A percentile compares a stretch with the other conserved stretches of the same genome.
These are phyloP conservation scores for Clavulina sp. DNA, from an alignment of 768 basidiomycete genomes.

Conservation along the genomic window DNA sequence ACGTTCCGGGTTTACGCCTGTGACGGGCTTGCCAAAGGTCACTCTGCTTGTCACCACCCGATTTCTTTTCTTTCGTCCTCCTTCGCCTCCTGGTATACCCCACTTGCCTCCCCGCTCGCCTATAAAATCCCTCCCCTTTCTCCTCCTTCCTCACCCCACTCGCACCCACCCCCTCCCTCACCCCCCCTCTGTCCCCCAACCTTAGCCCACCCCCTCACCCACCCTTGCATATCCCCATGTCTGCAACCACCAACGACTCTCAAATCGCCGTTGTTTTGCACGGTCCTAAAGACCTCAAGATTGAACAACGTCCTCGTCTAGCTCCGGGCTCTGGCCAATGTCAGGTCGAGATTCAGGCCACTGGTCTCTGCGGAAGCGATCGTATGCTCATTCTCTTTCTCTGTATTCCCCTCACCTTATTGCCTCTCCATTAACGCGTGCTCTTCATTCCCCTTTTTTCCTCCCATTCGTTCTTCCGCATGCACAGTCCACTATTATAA, in stretches of 20 bases:
- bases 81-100: no score
- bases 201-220: constrained; percentile 1
- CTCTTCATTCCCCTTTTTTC: not conserved
- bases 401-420: constrained; percentile 4
- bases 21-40: no score
- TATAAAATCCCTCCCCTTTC: no score
- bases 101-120: no score
- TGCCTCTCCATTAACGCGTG: constrained; percentile 1
- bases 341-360: constrained; percentile 63
- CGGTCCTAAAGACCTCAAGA: constrained; percentile 63
- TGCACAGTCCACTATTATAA: constrained; percentile 72
- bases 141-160: constrained; percentile 7
- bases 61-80: no score
- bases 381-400: constrained; percentile 15
- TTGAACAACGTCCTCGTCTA: constrained; percentile 57
- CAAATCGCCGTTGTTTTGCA: constrained; percentile 68
- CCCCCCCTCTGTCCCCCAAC: constrained; percentile 4
- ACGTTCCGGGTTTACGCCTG: no score
- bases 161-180: constrained; percentile 5
- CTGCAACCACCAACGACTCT: constrained; percentile 31
- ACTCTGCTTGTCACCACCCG: no score
- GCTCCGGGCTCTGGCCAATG: constrained; percentile 55
- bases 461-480: not conserved
- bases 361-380: constrained; percentile 70
- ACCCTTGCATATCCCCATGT: constrained; percentile 19